Evolutionary conservation across 192 early-diverging fungal genomes (phyloP).

Genomic region (Entophlyctis luteolus): DNA sequence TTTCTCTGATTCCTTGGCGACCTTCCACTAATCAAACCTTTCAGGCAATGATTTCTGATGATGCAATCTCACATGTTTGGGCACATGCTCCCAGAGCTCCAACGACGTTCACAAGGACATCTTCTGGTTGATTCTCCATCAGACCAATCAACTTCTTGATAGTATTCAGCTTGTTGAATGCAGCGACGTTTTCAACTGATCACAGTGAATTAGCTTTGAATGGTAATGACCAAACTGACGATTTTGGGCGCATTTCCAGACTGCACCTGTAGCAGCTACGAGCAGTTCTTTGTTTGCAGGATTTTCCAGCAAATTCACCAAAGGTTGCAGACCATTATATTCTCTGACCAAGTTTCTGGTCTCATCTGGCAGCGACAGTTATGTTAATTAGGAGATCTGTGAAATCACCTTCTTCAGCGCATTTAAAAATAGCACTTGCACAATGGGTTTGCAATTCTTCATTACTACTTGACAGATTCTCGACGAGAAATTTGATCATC

Average conservation of each 20-base stretch:
- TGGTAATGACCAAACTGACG: constrained; percentile 27
- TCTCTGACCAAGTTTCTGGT: constrained; percentile 53
- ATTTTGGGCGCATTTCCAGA: constrained; percentile 66
- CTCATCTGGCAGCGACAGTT: constrained; percentile 41
- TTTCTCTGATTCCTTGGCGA: constrained; percentile 51
- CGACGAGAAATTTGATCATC: constrained; percentile 63
- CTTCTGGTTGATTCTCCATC: constrained; percentile 64
- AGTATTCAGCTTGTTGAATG: constrained; percentile 60
- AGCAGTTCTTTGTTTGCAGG: constrained; percentile 59
- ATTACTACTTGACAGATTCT: constrained; percentile 56
- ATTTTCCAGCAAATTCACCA: constrained; percentile 60
- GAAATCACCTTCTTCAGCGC: constrained; percentile 57
- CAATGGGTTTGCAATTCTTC: constrained; percentile 60
- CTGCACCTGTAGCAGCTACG: constrained; percentile 62
- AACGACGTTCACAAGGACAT: constrained; percentile 64
- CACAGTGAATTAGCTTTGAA: not conserved
- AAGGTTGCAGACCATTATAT: constrained; percentile 48
- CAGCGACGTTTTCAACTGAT: constrained; percentile 57
- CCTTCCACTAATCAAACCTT: constrained; percentile 48
- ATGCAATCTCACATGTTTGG: constrained; percentile 44
- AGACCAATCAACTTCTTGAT: constrained; percentile 64
- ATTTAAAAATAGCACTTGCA: constrained; percentile 64
- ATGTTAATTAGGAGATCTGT: not conserved
- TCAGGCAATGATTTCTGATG: not conserved
- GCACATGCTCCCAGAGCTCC: constrained; percentile 63